Conservation (phyloP, 139 green algal species). For the Chlorella sp. region DNA sequence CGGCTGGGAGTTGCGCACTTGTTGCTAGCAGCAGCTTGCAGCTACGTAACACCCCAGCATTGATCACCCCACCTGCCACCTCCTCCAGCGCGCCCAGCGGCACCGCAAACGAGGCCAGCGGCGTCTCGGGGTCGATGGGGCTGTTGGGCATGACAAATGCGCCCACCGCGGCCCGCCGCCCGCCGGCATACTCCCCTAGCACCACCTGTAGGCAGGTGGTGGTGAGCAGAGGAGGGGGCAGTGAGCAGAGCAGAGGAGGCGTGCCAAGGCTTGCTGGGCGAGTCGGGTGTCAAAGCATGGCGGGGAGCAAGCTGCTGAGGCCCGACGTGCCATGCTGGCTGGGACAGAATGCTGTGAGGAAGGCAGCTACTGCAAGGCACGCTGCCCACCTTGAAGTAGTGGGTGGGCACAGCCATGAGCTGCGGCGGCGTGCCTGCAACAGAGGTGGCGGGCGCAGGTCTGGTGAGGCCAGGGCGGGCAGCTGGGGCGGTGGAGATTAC, state of each 20-base stretch:
- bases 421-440: constrained; percentile 73
- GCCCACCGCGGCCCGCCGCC: constrained; percentile 57
- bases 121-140: constrained; percentile 71
- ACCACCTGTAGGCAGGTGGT: constrained; percentile 16
- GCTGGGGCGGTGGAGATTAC: no score
- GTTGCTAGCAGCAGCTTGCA: no score
- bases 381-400: constrained; percentile 92
- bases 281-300: no score
- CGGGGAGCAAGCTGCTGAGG: no score
- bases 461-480: no score
- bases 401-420: constrained; percentile 90
- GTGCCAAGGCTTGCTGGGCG: constrained; percentile 5
- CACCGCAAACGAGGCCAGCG: constrained; percentile 81
- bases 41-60: no score
- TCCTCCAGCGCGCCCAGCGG: constrained; percentile 80
- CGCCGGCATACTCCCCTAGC: constrained; percentile 47
- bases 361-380: no score
- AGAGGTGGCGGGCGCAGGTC: no score
- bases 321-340: no score
- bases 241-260: neutral
- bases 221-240: neutral
- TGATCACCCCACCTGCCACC: constrained; percentile 66
- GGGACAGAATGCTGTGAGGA: no score
- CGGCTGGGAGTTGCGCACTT: no score
- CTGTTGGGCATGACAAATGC: constrained; percentile 91